A percentile compares a stretch with the other conserved stretches of the same genome.
phyloP scores from a whole-genome alignment of 192 early-diverging fungal genomes.

The Thamnidium elegans region DNA sequence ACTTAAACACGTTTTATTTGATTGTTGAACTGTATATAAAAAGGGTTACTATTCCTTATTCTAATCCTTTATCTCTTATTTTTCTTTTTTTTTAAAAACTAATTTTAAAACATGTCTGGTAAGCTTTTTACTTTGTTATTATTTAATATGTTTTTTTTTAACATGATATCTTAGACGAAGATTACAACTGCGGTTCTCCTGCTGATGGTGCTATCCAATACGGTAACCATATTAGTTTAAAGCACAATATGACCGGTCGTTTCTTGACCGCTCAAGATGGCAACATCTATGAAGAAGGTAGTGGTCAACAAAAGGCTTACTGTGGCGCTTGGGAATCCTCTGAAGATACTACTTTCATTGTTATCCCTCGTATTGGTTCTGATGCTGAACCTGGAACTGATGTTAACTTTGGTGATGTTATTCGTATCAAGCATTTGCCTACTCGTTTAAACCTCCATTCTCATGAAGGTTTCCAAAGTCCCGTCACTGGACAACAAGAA shows the following conservation, averaged over 20 bases:
- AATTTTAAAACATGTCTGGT: constrained; percentile 15
- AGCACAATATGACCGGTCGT: constrained; percentile 55
- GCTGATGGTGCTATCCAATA: not conserved
- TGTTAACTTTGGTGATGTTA: constrained; percentile 43
- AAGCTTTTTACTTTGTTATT: not conserved
- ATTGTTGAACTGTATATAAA: no score
- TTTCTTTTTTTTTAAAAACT: no score
- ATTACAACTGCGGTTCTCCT: not conserved
- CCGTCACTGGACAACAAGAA: constrained; percentile 55
- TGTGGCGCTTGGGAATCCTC: constrained; percentile 43
- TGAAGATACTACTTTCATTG: constrained; percentile 48
- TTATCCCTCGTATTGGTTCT: constrained; percentile 46
- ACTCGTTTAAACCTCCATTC: constrained; percentile 56
- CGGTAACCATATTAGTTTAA: constrained; percentile 45
- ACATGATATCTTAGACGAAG: not conserved
- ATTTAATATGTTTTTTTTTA: not conserved
- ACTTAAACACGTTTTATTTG: no score
- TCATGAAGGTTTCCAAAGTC: constrained; percentile 45
- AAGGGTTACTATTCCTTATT: no score
- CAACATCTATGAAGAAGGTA: constrained; percentile 44
- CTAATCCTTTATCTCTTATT: no score
- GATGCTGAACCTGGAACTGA: constrained; percentile 39
- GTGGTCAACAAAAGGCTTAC: constrained; percentile 55
- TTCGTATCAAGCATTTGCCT: constrained; percentile 50
- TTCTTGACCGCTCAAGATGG: constrained; percentile 46